Percentiles rank a stretch among this genome's conserved stretches.
These are phyloP conservation scores for Crithidia acanthocephali DNA, from an alignment of 208 protist species.

Conservation along the genomic window DNA sequence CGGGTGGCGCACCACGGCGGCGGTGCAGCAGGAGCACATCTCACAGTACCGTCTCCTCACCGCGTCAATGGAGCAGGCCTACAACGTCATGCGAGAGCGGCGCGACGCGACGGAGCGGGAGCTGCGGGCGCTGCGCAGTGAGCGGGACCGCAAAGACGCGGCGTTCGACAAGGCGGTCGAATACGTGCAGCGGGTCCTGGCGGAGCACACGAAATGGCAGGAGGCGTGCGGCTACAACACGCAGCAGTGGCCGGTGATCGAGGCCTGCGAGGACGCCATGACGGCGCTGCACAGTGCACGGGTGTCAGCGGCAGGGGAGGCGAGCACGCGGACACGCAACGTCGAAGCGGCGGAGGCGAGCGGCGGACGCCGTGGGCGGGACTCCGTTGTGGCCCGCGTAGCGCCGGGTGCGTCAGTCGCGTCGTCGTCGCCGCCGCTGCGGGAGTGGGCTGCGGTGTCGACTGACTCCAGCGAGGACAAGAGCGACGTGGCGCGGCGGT, in stretches of 20 bases:
- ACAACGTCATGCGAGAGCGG: constrained; percentile 57
- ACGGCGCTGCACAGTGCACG: constrained; percentile 28
- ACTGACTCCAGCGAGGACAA: constrained; percentile 18
- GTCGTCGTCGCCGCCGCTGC: constrained; percentile 7
- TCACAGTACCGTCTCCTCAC: constrained; percentile 56
- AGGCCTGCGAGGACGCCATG: constrained; percentile 45
- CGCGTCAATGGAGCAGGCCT: constrained; percentile 40
- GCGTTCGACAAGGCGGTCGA: constrained; percentile 61
- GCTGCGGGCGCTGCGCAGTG: constrained; percentile 46
- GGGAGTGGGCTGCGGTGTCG: constrained; percentile 14
- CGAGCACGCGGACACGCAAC: neutral
- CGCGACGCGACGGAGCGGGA: constrained; percentile 60
- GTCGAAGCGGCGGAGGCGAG: neutral
- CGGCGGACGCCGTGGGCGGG: neutral
- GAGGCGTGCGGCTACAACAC: constrained; percentile 60
- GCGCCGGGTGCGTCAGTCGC: neutral
- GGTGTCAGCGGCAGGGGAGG: constrained; percentile 3
- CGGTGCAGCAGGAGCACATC: constrained; percentile 43
- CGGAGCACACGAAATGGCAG: constrained; percentile 76
- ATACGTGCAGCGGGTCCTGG: constrained; percentile 74
- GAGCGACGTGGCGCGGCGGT: constrained; percentile 44
- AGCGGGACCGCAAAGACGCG: constrained; percentile 62
- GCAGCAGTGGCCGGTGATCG: constrained; percentile 57
- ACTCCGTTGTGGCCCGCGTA: neutral
- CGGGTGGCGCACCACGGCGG: constrained; percentile 39